Evolutionary conservation across 1,284 basidiomycete genomes (phyloP), one percentile per base, ranked within the genome.

Genomic region (Pulveroboletus sp.): DNA sequence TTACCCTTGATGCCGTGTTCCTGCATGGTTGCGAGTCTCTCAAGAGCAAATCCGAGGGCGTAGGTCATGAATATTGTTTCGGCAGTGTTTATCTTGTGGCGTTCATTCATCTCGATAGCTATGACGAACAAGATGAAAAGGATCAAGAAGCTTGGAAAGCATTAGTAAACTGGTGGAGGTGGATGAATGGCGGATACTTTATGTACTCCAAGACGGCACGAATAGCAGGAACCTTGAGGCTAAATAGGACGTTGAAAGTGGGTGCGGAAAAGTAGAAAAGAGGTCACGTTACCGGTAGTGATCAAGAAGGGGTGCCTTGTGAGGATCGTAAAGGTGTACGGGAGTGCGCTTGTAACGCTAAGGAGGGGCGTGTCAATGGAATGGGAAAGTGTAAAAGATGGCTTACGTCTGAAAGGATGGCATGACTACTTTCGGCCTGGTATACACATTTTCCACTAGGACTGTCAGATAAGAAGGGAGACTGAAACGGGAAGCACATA

Each of bases 291-390:
- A 90, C 89, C 92, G 85, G 66, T 96, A 95, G 72, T 98, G 95
- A 69, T 98, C 94, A 6, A 98, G 81, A 26, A 97, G 73, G 14
- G 95, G 94, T 0, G 95, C 94, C 68, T 87, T 93, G 69, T 93
- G 87, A 1, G 95, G 95, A 69, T 98, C 94, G 72, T 97, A 97
- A 66, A 96, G 91, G 73, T 95, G 92, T 36, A 97, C 85, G 2
- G 95, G 94, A 33, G 85, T 92, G 50, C 89, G 84, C 77, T 97
- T 97, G 75, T 97, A 98, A 38, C 91, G 95, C 91, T 96, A 67
- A 47, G 54, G 56, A 17, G 55, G 28, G 24, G 4, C 20, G 11
- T 43, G 39, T 46, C 51, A 47, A 36, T 28, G 17, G 24, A 46
- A 43, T n/a, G n/a, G 22, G 28, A n/a, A 12, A 7, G 14, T 28